A percentile compares a stretch with the other conserved stretches of the same genome.
Conservation (phyloP, 768 basidiomycete species). For the Auricularia sp. region DNA sequence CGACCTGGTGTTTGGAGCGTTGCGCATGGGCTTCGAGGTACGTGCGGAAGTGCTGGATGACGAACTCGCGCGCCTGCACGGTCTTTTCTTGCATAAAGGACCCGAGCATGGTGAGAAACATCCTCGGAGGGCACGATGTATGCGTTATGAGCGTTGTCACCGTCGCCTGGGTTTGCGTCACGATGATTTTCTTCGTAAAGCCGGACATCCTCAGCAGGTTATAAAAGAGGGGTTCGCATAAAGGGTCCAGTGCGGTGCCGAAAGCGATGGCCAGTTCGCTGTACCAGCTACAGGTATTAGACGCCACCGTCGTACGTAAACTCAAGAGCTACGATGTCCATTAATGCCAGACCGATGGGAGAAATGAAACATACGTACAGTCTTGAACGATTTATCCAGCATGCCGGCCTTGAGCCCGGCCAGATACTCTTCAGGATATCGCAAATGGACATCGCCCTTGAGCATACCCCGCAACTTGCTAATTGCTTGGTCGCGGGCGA, state of each 20-base stretch:
- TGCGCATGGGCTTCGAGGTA: conserved; percentile 67
- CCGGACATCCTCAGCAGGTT: conserved; percentile 78
- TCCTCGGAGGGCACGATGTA: conserved; percentile 61
- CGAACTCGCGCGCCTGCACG: conserved; percentile 60
- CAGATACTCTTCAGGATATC: conserved; percentile 68
- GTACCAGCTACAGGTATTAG: conserved; percentile 70
- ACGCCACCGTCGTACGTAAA: conserved; percentile 82
- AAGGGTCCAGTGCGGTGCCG: conserved; percentile 60
- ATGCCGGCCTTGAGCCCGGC: conserved; percentile 65
- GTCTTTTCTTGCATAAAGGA: conserved; percentile 70
- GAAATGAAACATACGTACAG: conserved; percentile 39
- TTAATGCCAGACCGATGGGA: not conserved
- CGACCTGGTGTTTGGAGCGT: conserved; percentile 55
- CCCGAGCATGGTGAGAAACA: conserved; percentile 60
- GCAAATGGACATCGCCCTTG: conserved; percentile 68
- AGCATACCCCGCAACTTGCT: conserved; percentile 81
- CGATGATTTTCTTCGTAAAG: conserved; percentile 87
- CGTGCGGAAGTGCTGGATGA: conserved; percentile 57
- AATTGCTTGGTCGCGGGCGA: conserved; percentile 65
- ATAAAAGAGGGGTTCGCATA: conserved; percentile 67
- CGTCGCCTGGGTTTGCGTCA: conserved; percentile 72
- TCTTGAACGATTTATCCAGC: conserved; percentile 74
- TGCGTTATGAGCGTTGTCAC: conserved; percentile 59
- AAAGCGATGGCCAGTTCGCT: conserved; percentile 61
- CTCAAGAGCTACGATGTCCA: conserved; percentile 54